phyloP scores from a whole-genome alignment of 1,284 basidiomycete species.

The Cryptococcus sp. region DNA sequence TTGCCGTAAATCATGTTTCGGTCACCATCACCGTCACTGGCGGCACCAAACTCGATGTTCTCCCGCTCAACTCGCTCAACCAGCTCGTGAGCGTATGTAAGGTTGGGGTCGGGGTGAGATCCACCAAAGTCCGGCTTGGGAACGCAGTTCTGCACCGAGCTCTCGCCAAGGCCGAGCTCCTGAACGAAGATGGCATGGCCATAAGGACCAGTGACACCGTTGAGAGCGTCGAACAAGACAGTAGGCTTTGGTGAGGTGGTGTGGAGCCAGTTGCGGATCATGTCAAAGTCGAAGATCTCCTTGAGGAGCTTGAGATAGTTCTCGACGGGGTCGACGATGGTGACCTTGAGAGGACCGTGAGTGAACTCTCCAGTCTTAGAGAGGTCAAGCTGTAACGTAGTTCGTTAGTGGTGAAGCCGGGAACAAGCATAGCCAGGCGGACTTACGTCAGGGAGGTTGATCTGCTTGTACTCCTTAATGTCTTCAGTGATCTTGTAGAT shows the following conservation, averaged over 20 bases:
- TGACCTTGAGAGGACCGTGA: constrained; percentile 80
- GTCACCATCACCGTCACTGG: constrained; percentile 96
- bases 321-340: constrained; percentile 90
- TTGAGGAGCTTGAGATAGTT: constrained; percentile 86
- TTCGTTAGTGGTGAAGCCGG: constrained; percentile 5
- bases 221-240: constrained; percentile 93
- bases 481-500: constrained; percentile 90
- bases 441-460: constrained; percentile 74
- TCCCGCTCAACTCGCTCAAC: constrained; percentile 89
- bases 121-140: constrained; percentile 95
- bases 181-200: constrained; percentile 85
- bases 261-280: constrained; percentile 88
- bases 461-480: constrained; percentile 80
- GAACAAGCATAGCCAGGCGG: neutral
- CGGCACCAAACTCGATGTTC: constrained; percentile 90
- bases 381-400: constrained; percentile 69
- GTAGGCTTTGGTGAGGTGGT: constrained; percentile 64
- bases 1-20: constrained; percentile 99
- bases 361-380: constrained; percentile 75
- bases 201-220: constrained; percentile 98
- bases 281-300: constrained; percentile 89
- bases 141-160: constrained; percentile 85
- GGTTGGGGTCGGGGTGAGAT: constrained; percentile 96
- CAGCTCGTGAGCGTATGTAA: constrained; percentile 94
- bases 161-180: constrained; percentile 74